phyloP scores from a whole-genome alignment of 2,329 filamentous ascomycete species.

The Trichoderma sp. region DNA sequence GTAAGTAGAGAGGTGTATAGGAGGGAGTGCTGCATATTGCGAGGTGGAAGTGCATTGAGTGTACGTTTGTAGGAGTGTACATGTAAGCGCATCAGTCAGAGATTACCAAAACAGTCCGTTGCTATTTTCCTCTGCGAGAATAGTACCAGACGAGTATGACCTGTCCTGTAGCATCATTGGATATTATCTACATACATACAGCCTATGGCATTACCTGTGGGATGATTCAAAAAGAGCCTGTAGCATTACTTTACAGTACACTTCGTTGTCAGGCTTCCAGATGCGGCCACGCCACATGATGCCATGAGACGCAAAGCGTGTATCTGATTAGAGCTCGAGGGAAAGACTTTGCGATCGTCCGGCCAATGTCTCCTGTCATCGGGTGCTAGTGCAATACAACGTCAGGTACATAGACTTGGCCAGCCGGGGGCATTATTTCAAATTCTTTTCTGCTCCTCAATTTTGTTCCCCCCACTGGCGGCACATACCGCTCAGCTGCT shows the following conservation, averaged over 20 bases:
- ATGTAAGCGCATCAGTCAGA: neutral
- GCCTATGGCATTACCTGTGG: neutral
- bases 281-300: neutral
- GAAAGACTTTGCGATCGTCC: constrained; percentile 18
- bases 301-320: neutral
- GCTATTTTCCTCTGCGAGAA: neutral
- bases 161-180: neutral
- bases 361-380: neutral
- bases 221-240: neutral
- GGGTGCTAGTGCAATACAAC: neutral
- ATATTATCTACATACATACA: neutral
- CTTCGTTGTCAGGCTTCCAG: neutral
- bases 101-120: neutral
- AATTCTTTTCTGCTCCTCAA: neutral
- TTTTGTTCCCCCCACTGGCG: neutral
- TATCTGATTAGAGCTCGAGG: constrained; percentile 3
- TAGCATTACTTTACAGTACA: neutral
- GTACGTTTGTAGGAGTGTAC: neutral
- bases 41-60: neutral
- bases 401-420: neutral
- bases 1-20: neutral
- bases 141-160: neutral
- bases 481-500: neutral
- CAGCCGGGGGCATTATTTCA: neutral
- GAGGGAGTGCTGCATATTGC: neutral